These are phyloP conservation scores for Rhododendron vialii DNA, from an alignment of 148 eudicot species.

Conservation along the genomic window DNA sequence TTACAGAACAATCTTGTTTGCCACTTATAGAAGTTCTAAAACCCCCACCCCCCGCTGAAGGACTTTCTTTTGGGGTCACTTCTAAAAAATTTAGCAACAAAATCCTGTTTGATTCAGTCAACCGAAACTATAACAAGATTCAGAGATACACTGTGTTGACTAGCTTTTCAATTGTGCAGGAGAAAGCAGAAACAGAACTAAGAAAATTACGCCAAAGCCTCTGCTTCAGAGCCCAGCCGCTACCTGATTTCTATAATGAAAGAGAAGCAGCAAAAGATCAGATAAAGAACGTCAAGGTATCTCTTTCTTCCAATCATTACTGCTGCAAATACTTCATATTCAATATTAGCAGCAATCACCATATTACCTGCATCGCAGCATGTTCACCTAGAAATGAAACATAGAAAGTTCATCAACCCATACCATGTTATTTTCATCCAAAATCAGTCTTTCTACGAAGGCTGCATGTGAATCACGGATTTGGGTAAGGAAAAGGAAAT, in stretches of 20 bases:
- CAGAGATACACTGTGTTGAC: neutral
- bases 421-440: neutral
- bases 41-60: neutral
- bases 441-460: neutral
- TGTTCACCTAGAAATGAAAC: no score
- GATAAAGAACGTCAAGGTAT: conserved; percentile 46
- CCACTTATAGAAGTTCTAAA: neutral
- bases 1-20: neutral
- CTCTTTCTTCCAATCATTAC: neutral
- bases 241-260: conserved; percentile 48
- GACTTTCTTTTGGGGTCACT: neutral
- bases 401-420: neutral
- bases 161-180: conserved; percentile 28
- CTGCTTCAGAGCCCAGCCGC: conserved; percentile 69
- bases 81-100: neutral
- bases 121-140: neutral
- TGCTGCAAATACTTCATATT: neutral
- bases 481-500: neutral
- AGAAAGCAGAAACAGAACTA: conserved; percentile 61
- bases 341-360: neutral
- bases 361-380: neutral
- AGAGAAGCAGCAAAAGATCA: conserved; percentile 35
- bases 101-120: neutral
- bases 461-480: neutral
- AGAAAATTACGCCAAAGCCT: conserved; percentile 62